Evolutionary conservation across 257 asterid species (phyloP).

Genomic region (Dorcoceras hygrometricum): DNA sequence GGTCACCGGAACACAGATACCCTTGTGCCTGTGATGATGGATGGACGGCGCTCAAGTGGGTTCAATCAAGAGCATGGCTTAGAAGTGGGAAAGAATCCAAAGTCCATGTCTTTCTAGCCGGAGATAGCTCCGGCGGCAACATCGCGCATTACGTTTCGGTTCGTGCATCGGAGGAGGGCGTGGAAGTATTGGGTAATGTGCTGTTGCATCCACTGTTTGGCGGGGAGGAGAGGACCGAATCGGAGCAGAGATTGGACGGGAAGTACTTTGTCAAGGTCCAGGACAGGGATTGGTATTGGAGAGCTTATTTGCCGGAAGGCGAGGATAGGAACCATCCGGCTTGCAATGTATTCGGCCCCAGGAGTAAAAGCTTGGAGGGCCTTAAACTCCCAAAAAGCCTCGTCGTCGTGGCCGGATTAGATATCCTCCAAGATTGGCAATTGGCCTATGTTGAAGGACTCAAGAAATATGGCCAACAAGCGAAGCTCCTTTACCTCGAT

Average conservation of each 20-base stretch:
- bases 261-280: constrained; percentile 14
- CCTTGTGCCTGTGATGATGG: constrained; percentile 21
- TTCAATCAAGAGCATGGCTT: constrained; percentile 15
- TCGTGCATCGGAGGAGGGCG: constrained; percentile 8
- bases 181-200: constrained; percentile 17
- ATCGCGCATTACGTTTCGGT: constrained; percentile 20
- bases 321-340: constrained; percentile 24
- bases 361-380: constrained; percentile 2
- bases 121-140: constrained; percentile 21
- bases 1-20: constrained; percentile 14
- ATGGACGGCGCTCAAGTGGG: constrained; percentile 20
- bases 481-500: constrained; percentile 20
- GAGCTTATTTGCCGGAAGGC: constrained; percentile 17
- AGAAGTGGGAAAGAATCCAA: constrained; percentile 20
- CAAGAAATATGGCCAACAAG: not conserved
- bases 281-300: constrained; percentile 25
- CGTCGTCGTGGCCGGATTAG: constrained; percentile 20
- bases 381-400: constrained; percentile 14
- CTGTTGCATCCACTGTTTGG: constrained; percentile 22
- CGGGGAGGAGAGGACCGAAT: constrained; percentile 13
- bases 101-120: constrained; percentile 11
- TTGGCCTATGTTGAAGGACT: constrained; percentile 18
- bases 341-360: constrained; percentile 18
- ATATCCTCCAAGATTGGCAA: constrained; percentile 24
- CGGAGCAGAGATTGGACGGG: constrained; percentile 18